phyloP scores from a whole-genome alignment of 2,329 filamentous ascomycete genomes.

The Alternaria sp. region DNA sequence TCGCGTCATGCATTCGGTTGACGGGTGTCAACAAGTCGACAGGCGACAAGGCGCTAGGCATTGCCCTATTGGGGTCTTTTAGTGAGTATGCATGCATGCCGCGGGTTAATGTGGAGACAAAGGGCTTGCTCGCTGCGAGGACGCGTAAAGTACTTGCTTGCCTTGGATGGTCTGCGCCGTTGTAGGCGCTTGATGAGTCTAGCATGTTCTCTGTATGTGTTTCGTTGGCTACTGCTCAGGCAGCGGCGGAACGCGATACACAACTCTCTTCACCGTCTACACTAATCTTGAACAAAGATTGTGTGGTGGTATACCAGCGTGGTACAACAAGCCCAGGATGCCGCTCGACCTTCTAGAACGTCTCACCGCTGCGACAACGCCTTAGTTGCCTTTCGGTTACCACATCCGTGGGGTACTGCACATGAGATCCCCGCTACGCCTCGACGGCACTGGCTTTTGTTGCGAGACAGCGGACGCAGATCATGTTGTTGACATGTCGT shows the following conservation, averaged over 20 bases:
- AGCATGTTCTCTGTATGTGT: background rate
- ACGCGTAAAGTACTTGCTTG: conserved; percentile 9
- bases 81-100: conserved; percentile 9
- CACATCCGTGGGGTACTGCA: conserved; percentile 1
- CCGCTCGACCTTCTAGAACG: conserved; percentile 15
- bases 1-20: background rate
- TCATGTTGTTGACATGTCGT: conserved; percentile 4
- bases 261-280: background rate
- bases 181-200: background rate
- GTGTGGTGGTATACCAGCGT: conserved; percentile 2
- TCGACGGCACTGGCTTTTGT: background rate
- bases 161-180: background rate
- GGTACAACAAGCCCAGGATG: conserved; percentile 1
- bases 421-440: background rate
- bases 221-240: background rate
- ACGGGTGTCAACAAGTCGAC: background rate
- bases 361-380: conserved; percentile 12
- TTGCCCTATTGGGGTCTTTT: background rate
- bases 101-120: conserved; percentile 7
- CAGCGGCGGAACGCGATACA: background rate
- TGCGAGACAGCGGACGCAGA: background rate
- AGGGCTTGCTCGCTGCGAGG: conserved; percentile 7
- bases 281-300: background rate
- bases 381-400: conserved; percentile 8
- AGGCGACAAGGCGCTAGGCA: background rate